Percentiles rank a stretch among this genome's conserved stretches.
phyloP scores from a whole-genome alignment of 1,284 basidiomycete species.

The Microbotryum silenes-acaulis region DNA sequence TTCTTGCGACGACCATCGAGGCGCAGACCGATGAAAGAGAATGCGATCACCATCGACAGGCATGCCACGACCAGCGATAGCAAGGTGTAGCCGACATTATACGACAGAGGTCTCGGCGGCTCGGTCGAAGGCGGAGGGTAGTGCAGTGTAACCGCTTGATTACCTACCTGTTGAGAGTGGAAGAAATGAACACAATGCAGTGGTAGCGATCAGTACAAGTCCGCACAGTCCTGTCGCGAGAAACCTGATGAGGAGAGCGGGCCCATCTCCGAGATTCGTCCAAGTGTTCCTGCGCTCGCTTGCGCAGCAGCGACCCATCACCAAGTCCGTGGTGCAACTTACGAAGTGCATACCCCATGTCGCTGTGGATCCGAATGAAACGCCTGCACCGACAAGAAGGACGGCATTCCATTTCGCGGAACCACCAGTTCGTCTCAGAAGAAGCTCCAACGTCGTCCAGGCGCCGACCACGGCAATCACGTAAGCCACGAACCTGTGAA shows the following conservation, averaged over 20 bases:
- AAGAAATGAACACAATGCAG: not conserved
- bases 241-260: not conserved
- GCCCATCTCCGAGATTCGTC: no score
- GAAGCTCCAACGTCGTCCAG: slow-evolving; percentile 44
- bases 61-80: slow-evolving; percentile 44
- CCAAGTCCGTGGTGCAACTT: not conserved
- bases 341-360: slow-evolving; percentile 39
- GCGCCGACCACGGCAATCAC: slow-evolving; percentile 43
- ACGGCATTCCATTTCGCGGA: slow-evolving; percentile 41
- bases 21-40: slow-evolving; percentile 45
- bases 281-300: no score
- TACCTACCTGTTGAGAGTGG: slow-evolving; percentile 38
- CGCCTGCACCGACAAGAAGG: slow-evolving; percentile 42
- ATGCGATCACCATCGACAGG: slow-evolving; percentile 44
- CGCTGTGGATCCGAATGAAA: slow-evolving; percentile 45
- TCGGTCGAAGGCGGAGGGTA: slow-evolving; percentile 34
- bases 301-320: no score
- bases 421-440: slow-evolving; percentile 41
- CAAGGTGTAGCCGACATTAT: slow-evolving; percentile 43
- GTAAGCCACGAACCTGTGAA: slow-evolving; percentile 38
- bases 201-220: not conserved
- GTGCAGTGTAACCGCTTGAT: slow-evolving; percentile 43
- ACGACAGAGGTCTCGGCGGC: slow-evolving; percentile 39
- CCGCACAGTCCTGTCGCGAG: not conserved
- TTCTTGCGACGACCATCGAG: slow-evolving; percentile 21